Conservation (phyloP, 2,329 filamentous ascomycete genomes). For the Verticillium tricorpus region DNA sequence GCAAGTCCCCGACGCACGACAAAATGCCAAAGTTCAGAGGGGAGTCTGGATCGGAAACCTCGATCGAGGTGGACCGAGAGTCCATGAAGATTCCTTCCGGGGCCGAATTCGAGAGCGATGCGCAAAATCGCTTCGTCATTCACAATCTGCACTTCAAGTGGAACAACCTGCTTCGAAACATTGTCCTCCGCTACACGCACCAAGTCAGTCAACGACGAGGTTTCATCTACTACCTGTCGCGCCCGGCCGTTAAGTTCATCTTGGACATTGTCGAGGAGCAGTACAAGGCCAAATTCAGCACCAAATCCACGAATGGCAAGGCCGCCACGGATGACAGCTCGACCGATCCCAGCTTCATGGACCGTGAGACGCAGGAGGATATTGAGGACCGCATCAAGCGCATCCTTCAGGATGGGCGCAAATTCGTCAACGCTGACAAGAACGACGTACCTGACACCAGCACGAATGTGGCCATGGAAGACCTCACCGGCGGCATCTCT, state of each 20-base stretch:
- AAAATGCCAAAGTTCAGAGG: constrained; percentile 18
- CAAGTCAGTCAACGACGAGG: constrained; percentile 94
- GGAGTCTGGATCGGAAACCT: constrained; percentile 24
- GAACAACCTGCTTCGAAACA: constrained; percentile 95
- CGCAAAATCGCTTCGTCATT: constrained; percentile 96
- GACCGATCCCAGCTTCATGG: constrained; percentile 35
- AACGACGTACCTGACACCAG: constrained; percentile 27
- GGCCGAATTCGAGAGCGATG: constrained; percentile 85
- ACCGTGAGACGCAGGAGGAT: constrained; percentile 57
- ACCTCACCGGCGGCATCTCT: constrained; percentile 72
- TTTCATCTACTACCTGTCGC: constrained; percentile 96
- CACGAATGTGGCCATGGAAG: constrained; percentile 44
- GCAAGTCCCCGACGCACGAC: constrained; percentile 23
- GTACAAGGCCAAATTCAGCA: constrained; percentile 58
- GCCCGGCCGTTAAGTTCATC: constrained; percentile 95
- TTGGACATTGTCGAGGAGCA: constrained; percentile 96
- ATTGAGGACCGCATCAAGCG: constrained; percentile 84
- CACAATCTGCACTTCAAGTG: constrained; percentile 98
- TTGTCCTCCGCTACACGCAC: constrained; percentile 94
- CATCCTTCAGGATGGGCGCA: constrained; percentile 77
- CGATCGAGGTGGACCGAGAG: constrained; percentile 49
- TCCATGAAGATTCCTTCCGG: constrained; percentile 64
- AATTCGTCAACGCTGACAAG: constrained; percentile 73
- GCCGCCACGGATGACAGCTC: constrained; percentile 13
- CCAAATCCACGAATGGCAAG: constrained; percentile 18